phyloP scores from a whole-genome alignment of 352 stramenopile species.

The Chrysophaeum taylorii region DNA sequence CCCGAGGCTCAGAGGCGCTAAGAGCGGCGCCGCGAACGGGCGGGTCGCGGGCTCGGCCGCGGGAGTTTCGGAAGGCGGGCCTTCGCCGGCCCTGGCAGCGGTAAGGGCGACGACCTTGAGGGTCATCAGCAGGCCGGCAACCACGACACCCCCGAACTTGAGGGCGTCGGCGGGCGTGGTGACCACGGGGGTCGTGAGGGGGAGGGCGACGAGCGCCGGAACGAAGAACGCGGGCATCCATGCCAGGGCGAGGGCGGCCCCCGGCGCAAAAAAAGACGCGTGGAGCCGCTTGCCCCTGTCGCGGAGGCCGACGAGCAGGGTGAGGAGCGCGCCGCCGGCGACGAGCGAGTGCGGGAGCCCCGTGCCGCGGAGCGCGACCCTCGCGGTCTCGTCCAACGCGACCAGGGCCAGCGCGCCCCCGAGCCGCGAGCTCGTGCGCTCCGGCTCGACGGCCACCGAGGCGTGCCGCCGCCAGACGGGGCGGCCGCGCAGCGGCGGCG shows the following conservation, averaged over 20 bases:
- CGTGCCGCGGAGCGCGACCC: background rate
- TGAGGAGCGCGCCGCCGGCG: background rate
- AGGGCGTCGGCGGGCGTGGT: background rate
- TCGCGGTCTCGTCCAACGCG: background rate
- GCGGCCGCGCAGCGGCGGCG: no score
- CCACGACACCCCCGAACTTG: background rate
- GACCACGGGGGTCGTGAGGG: background rate
- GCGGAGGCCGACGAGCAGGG: background rate
- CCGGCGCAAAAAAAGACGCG: background rate
- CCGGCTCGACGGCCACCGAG: no score
- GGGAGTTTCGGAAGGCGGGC: background rate
- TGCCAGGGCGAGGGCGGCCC: background rate
- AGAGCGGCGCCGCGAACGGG: background rate
- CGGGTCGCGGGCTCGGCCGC: background rate
- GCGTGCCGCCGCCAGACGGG: no score
- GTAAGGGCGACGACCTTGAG: background rate
- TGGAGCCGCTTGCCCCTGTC: background rate
- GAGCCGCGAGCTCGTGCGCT: background rate
- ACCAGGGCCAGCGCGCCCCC: background rate
- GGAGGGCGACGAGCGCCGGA: background rate
- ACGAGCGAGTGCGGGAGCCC: background rate
- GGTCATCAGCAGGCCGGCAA: background rate
- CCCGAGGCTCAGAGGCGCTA: background rate
- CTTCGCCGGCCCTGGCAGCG: background rate
- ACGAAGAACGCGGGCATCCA: conserved; percentile 9